These are phyloP conservation scores for Juncus effusus DNA, from an alignment of 176 grass and related monocot species.

Conservation along the genomic window DNA sequence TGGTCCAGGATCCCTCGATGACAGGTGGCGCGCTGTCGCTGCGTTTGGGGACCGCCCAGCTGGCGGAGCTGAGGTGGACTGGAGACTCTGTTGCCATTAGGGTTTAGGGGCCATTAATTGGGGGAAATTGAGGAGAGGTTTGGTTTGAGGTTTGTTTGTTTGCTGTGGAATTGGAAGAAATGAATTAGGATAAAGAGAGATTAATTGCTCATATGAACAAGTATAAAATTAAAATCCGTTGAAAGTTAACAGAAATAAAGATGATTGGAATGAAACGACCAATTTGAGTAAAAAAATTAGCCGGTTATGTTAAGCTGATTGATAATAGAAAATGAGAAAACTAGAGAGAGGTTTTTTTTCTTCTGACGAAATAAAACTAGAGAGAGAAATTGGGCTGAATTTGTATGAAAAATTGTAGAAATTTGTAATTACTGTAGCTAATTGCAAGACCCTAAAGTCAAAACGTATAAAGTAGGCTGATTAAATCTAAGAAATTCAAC, in stretches of 20 bases:
- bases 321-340: too few species aligned
- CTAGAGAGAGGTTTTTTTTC: too few species aligned
- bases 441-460: too few species aligned
- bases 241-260: neutral
- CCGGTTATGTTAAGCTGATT: too few species aligned
- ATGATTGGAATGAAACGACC: neutral
- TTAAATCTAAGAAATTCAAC: too few species aligned
- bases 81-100: constrained; percentile 85
- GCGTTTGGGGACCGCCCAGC: constrained; percentile 71
- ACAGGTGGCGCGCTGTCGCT: constrained; percentile 91
- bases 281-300: too few species aligned
- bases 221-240: constrained; percentile 15
- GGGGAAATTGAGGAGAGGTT: constrained; percentile 2
- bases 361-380: too few species aligned
- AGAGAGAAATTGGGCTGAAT: too few species aligned
- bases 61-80: constrained; percentile 59
- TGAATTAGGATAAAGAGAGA: neutral
- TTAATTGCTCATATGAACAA: neutral
- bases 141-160: neutral
- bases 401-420: too few species aligned
- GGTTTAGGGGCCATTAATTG: constrained; percentile 19
- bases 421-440: too few species aligned
- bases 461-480: too few species aligned
- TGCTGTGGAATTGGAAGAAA: neutral
- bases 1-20: constrained; percentile 86